Percentiles rank a stretch among this genome's conserved stretches.
phyloP scores from a whole-genome alignment of 768 basidiomycete genomes.

The Peribolospora baueri region DNA sequence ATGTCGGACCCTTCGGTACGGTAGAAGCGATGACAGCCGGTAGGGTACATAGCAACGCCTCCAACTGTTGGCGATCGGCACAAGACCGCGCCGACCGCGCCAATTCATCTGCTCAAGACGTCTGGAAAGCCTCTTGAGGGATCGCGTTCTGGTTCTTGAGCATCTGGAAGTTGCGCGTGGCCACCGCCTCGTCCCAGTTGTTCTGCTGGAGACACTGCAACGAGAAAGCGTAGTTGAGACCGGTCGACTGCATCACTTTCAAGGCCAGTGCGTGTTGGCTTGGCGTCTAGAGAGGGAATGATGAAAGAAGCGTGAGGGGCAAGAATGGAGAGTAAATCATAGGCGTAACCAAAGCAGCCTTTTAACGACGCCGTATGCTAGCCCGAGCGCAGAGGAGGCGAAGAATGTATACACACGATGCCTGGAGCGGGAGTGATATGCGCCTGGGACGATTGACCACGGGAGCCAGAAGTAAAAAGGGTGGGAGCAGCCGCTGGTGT shows the following conservation, averaged over 20 bases:
- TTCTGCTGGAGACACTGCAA: slow-evolving; percentile 68
- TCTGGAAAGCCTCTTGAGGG: slow-evolving; percentile 31
- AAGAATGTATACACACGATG: not conserved
- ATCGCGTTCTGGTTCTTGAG: not conserved
- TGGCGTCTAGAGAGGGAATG: slow-evolving; percentile 29
- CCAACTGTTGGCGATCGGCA: no score
- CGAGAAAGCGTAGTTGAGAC: slow-evolving; percentile 52
- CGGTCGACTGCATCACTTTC: slow-evolving; percentile 45
- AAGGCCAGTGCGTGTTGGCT: slow-evolving; percentile 44
- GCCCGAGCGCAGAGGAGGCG: not conserved
- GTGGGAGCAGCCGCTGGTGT: slow-evolving; percentile 10
- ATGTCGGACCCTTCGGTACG: no score
- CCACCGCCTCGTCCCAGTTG: slow-evolving; percentile 35
- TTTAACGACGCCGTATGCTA: slow-evolving; percentile 6
- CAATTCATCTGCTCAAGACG: slow-evolving; percentile 61
- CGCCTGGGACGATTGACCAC: not conserved
- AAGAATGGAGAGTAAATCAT: not conserved
- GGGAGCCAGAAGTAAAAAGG: not conserved
- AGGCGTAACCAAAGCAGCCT: not conserved
- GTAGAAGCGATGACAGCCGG: no score
- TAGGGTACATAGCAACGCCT: no score
- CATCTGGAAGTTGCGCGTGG: not conserved
- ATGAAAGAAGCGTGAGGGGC: not conserved
- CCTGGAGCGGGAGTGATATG: not conserved
- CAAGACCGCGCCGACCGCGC: not conserved